A percentile compares a stretch with the other conserved stretches of the same genome.
These are phyloP conservation scores for Kregervanrija delftensis DNA, from an alignment of 805 yeast species.

Conservation along the genomic window DNA sequence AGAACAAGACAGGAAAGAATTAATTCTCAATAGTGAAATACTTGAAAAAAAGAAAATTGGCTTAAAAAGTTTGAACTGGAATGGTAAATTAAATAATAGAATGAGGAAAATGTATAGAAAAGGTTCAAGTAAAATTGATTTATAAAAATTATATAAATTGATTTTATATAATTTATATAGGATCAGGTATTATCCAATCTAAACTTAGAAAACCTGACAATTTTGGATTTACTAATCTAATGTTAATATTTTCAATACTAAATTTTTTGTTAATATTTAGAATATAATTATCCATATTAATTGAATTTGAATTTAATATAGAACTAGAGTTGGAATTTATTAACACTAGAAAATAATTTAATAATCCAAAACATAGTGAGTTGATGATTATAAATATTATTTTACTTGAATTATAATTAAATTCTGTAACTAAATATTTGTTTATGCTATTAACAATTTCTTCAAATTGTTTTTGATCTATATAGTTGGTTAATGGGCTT, in stretches of 20 bases:
- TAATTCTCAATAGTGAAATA: conserved; percentile 15
- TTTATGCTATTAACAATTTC: conserved; percentile 42
- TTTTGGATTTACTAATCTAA: conserved; percentile 43
- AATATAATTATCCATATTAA: conserved; percentile 37
- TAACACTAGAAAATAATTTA: too few species aligned
- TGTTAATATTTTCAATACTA: conserved; percentile 16
- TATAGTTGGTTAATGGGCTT: conserved; percentile 39
- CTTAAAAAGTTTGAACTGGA: conserved; percentile 28
- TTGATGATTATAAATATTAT: too few species aligned
- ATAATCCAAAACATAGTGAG: too few species aligned
- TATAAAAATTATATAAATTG: background rate
- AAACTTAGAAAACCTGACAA: conserved; percentile 49
- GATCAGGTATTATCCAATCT: conserved; percentile 48
- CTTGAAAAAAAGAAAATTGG: conserved; percentile 25
- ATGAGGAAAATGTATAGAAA: conserved; percentile 17
- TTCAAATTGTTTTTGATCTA: conserved; percentile 32
- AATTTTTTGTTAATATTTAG: conserved; percentile 23
- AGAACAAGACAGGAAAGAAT: conserved; percentile 24
- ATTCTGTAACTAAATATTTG: conserved; percentile 31
- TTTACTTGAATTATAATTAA: conserved; percentile 6
- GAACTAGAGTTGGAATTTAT: too few species aligned
- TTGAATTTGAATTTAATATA: too few species aligned
- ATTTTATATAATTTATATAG: conserved; percentile 13
- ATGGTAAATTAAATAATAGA: conserved; percentile 26
- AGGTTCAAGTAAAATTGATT: conserved; percentile 13